Conservation (phyloP, 2,329 filamentous ascomycete genomes). For the Fonsecaea monophora region DNA sequence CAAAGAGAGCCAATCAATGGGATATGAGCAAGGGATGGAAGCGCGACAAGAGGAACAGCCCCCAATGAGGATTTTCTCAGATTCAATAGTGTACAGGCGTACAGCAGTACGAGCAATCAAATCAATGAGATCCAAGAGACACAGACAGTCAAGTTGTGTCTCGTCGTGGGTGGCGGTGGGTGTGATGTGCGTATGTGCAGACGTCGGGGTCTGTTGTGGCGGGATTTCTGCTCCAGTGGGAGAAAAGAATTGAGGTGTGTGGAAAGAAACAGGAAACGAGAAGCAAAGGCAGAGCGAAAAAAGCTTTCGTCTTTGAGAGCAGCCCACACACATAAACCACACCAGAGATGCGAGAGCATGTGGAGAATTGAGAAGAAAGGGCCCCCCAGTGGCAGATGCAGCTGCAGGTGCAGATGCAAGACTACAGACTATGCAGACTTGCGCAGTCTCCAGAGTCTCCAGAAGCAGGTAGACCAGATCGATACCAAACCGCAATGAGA, state of each 20-base stretch:
- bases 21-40: slow-evolving; percentile 26
- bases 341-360: neutral
- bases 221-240: slow-evolving; percentile 3
- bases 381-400: neutral
- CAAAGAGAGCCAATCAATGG: slow-evolving; percentile 35
- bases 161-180: slow-evolving; percentile 1
- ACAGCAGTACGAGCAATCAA: slow-evolving; percentile 2
- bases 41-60: slow-evolving; percentile 34
- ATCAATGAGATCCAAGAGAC: slow-evolving; percentile 14
- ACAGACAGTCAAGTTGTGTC: slow-evolving; percentile 23
- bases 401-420: neutral
- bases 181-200: slow-evolving; percentile 3
- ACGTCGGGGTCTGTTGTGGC: neutral
- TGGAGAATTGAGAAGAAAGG: neutral
- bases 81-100: slow-evolving; percentile 22
- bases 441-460: neutral
- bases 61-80: slow-evolving; percentile 24
- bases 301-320: slow-evolving; percentile 7
- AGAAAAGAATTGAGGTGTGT: slow-evolving; percentile 7
- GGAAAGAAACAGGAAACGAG: slow-evolving; percentile 2
- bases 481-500: slow-evolving; percentile 14
- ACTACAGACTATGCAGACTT: neutral
- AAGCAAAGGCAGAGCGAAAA: slow-evolving; percentile 7
- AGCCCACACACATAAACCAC: neutral
- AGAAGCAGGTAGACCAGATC: slow-evolving; percentile 10